Conservation (phyloP, 805 yeast species). For the Kluyveromyces starmeri region DNA sequence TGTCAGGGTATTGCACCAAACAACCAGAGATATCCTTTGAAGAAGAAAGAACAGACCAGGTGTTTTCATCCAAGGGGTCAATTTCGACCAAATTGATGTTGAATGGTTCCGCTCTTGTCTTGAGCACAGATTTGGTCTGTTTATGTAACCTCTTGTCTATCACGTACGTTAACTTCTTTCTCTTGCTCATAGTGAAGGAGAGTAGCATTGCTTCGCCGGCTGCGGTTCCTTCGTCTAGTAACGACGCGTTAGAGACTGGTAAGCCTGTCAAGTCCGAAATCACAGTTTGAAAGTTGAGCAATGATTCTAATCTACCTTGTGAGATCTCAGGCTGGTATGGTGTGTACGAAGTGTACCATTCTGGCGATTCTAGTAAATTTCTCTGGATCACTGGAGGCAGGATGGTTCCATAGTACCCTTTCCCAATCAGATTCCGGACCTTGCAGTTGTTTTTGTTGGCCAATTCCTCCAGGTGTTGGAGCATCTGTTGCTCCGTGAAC, state of each 20-base stretch:
- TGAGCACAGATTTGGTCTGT: conserved; percentile 75
- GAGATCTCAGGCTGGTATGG: conserved; percentile 98
- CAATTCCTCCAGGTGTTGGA: conserved; percentile 53
- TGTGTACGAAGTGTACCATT: conserved; percentile 98
- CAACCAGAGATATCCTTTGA: conserved; percentile 60
- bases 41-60: conserved; percentile 26
- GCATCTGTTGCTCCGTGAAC: conserved; percentile 72
- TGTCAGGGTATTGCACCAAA: conserved; percentile 82
- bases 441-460: conserved; percentile 65
- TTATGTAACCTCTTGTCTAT: conserved; percentile 74
- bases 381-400: conserved; percentile 91
- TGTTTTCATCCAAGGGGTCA: conserved; percentile 39
- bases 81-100: conserved; percentile 54
- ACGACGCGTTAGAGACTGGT: conserved; percentile 90
- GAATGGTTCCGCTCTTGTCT: conserved; percentile 70
- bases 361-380: conserved; percentile 86
- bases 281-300: conserved; percentile 89
- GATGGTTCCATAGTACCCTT: conserved; percentile 87
- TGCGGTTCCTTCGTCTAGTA: conserved; percentile 94
- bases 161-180: conserved; percentile 58
- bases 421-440: conserved; percentile 74
- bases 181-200: conserved; percentile 57
- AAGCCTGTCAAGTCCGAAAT: conserved; percentile 85
- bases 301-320: conserved; percentile 88
- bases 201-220: conserved; percentile 95